Base-by-base conservation (phyloP, 176 grass and related monocot species). In the Oryza glaberrima region DNA sequence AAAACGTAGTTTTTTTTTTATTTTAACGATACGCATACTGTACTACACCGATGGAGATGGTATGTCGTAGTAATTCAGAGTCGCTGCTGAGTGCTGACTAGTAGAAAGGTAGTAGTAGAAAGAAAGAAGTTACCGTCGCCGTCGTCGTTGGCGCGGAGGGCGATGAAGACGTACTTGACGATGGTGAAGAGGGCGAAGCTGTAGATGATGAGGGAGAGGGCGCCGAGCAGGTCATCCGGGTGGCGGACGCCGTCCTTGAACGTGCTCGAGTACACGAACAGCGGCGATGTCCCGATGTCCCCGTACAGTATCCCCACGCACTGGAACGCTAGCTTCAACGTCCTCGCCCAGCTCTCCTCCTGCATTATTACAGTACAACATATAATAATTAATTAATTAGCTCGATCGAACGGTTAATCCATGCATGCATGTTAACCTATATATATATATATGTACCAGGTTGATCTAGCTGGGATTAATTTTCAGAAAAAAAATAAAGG, bases 241-340 rank as follows among this genome's bases (percentile, higher is more conserved):
- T 86, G 48, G 1, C 32, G 36, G 23, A 90, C 71, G 28, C 84
- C 88, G 5, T 83, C 73, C 45, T 60, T 49, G 69, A 90, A 90
- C 9, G 88, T 90, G 80, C 84, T 90, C 17, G 78, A 73, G 84
- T 83, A 90, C 23, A 90, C 88, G 58, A 40, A 90, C 35, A 90
- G 79, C 19, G 88, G 88, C 22, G 88, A 87, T 25, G 84, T 90
- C 3, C 88, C 84, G 10, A 90, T 83, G 88, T 90, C 88, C 43
- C 88, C 88, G 69, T 87, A 90, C 45, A 90, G 73, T 30, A 90
- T 76, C 11, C 88, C 88, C 44, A 90, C 52, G 69, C 88, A 87
- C 80, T 90, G 88, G 43, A 87, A 79, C 54, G 88, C 88, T 22
- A 90, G 68, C 4, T 51, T 49, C 83, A 82, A 2, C 19, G 77